Percentiles rank a stretch among this genome's conserved stretches.
These are phyloP conservation scores for Lentinula aciculospora DNA, from an alignment of 768 basidiomycete species.

Conservation along the genomic window DNA sequence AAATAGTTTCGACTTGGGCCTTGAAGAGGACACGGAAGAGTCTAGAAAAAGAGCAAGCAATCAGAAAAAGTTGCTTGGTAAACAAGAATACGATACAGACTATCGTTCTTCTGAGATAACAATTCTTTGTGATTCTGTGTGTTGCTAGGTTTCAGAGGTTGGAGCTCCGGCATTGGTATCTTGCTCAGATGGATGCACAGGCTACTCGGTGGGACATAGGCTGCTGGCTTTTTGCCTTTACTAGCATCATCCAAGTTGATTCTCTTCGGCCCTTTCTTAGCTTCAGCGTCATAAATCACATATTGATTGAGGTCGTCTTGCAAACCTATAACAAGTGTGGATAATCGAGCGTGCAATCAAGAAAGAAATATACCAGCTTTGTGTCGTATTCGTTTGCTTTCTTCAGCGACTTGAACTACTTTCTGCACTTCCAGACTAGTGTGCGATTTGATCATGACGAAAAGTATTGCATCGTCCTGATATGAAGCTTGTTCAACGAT, in stretches of 20 bases:
- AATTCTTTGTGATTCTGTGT: conserved; percentile 28
- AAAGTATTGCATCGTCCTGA: conserved; percentile 78
- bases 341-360: background rate
- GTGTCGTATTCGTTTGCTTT: conserved; percentile 70
- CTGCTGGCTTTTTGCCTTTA: conserved; percentile 26
- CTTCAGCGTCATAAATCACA: conserved; percentile 57
- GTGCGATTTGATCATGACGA: conserved; percentile 66
- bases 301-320: conserved; percentile 68
- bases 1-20: conserved; percentile 13
- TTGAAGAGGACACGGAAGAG: background rate
- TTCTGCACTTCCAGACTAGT: conserved; percentile 64
- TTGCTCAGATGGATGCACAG: conserved; percentile 78
- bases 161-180: conserved; percentile 81
- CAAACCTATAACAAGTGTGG: conserved; percentile 24
- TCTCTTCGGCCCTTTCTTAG: conserved; percentile 51
- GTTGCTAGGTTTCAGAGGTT: conserved; percentile 34
- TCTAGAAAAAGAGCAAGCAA: background rate
- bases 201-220: conserved; percentile 63
- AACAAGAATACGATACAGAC: conserved; percentile 3
- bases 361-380: conserved; percentile 51
- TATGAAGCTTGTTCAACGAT: background rate
- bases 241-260: conserved; percentile 64
- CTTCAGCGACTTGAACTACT: conserved; percentile 75
- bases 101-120: conserved; percentile 25
- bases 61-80: background rate